Conservation (phyloP, 768 basidiomycete genomes). For the Boletus sp. region DNA sequence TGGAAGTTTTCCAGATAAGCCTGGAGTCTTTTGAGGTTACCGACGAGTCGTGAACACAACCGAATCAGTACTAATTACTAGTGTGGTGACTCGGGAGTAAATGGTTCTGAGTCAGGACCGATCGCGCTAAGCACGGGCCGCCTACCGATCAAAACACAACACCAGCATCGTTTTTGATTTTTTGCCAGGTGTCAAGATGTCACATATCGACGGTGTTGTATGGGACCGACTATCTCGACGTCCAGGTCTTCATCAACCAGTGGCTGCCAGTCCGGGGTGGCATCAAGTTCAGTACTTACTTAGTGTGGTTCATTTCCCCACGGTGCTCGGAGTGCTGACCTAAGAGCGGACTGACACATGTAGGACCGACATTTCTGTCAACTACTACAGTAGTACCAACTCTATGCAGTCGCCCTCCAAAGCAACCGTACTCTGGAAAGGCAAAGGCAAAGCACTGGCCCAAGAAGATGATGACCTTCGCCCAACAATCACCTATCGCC, state of each 20-base stretch:
- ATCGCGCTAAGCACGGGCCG: not conserved
- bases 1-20: no score
- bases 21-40: not conserved
- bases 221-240: no score
- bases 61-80: no score
- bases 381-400: no score
- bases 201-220: no score
- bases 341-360: not conserved
- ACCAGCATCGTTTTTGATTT: not conserved
- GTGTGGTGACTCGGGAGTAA: no score
- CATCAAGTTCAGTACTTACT: no score
- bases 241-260: not conserved
- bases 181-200: no score
- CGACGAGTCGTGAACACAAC: not conserved
- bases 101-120: not conserved
- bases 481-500: conserved; percentile 76
- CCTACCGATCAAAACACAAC: not conserved
- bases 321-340: no score
- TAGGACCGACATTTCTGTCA: no score
- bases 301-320: no score
- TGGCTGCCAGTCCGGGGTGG: no score
- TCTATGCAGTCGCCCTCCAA: conserved; percentile 27
- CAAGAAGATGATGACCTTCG: conserved; percentile 59
- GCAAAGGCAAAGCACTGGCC: conserved; percentile 47
- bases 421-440: conserved; percentile 43